These are phyloP conservation scores for Microbotryum intermedium DNA, from an alignment of 1,284 basidiomycete genomes.

Conservation along the genomic window DNA sequence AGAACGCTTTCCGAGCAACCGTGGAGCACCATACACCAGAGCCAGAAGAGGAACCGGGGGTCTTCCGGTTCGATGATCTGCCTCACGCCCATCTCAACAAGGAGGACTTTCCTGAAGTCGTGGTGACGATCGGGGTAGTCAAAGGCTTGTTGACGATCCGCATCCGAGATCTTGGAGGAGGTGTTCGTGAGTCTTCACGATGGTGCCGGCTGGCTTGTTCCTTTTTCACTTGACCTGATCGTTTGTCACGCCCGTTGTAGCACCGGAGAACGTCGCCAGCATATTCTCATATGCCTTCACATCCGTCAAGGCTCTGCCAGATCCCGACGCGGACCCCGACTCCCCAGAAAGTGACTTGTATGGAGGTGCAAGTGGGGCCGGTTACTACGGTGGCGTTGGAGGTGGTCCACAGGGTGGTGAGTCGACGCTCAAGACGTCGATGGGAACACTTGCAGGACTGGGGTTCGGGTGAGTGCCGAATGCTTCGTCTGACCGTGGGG, in stretches of 20 bases:
- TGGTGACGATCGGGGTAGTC: slow-evolving; percentile 37
- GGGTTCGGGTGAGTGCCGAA: slow-evolving; percentile 54
- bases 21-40: slow-evolving; percentile 51
- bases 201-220: neutral
- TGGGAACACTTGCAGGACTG: slow-evolving; percentile 69
- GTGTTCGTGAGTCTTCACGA: slow-evolving; percentile 48
- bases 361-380: slow-evolving; percentile 33
- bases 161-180: slow-evolving; percentile 76
- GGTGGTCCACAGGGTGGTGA: slow-evolving; percentile 65
- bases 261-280: slow-evolving; percentile 57
- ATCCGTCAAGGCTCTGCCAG: slow-evolving; percentile 49
- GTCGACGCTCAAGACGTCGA: slow-evolving; percentile 59
- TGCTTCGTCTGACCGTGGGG: neutral
- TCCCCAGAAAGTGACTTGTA: slow-evolving; percentile 21
- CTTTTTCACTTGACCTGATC: neutral
- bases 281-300: slow-evolving; percentile 89
- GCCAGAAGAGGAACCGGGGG: slow-evolving; percentile 13
- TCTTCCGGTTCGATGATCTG: slow-evolving; percentile 27
- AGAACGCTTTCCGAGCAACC: slow-evolving; percentile 82
- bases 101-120: slow-evolving; percentile 35
- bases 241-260: neutral
- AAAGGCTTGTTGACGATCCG: slow-evolving; percentile 61
- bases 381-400: slow-evolving; percentile 45
- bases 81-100: slow-evolving; percentile 25
- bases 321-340: slow-evolving; percentile 29